Evolutionary conservation across 148 eudicot species (phyloP), one percentile per base, ranked within the genome.

Genomic region (Oxyria digyna): DNA sequence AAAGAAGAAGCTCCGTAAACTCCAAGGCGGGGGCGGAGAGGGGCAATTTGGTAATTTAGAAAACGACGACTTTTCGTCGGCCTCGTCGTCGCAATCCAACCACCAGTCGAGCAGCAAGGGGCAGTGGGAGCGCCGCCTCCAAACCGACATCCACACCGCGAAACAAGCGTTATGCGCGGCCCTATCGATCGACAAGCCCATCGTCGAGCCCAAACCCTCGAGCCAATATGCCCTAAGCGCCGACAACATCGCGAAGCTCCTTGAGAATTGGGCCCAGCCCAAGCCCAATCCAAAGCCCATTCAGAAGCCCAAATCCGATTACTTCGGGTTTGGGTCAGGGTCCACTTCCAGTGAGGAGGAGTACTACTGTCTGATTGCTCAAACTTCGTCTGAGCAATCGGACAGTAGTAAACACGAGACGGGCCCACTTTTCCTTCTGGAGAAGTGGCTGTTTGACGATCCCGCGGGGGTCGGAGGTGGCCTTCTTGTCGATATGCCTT

Each of bases 41-140:
- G 69, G 71, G 15, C 67, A 71, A 42, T 54, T 26, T 46, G 23
- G 70, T 24, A 35, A 69, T 15, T 72, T 67, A 17, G 74, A 41
- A 7, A 72, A 77, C 29, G 74, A 68, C 69, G 62, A 69, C 37
- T 69, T 69, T 18, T 67, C 85, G 10, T 27, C 70, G 4, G 63
- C 87, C 10, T 48, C 79, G 32, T 62, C 78, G 6, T 64, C 78
- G 0, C 62, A 78, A 8, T 74, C 72, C 17, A 43, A 55, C 21
- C 38, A 68, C 20, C 75, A 67, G 9, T 57, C 83, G 18, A 71
- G 70, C 59, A 75, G 78, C 74, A 89, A 87, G 67, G 96, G 96
- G 4, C 92, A 89, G 73, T 91, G 97, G 97, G 97, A 91, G 67
- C 83, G 95, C 45, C 79, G 88, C 76, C 97, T 91, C 43, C 97